These are phyloP conservation scores for Leccinum subgranulosum DNA, from an alignment of 768 basidiomycete species.

Conservation along the genomic window DNA sequence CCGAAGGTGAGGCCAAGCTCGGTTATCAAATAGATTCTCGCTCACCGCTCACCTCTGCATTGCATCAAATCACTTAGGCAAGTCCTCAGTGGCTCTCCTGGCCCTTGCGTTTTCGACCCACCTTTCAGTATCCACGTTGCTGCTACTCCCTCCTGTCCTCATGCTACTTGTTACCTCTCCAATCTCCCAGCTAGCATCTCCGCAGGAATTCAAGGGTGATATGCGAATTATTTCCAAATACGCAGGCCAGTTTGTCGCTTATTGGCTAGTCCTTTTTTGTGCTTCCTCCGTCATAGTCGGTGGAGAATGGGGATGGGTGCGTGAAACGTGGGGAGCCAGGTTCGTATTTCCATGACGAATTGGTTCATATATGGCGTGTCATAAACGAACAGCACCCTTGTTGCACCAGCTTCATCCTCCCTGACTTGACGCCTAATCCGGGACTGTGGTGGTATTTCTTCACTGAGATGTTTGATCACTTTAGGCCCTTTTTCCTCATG, in stretches of 20 bases:
- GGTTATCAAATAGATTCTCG: neutral
- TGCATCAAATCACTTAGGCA: constrained; percentile 41
- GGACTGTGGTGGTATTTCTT: constrained; percentile 99
- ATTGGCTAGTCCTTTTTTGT: constrained; percentile 42
- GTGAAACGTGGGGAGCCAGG: constrained; percentile 85
- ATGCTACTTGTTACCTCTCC: constrained; percentile 62
- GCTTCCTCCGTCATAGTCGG: constrained; percentile 53
- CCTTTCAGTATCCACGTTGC: constrained; percentile 64
- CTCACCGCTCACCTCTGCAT: neutral
- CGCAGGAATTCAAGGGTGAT: constrained; percentile 33
- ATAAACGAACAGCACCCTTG: neutral
- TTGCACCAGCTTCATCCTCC: constrained; percentile 62
- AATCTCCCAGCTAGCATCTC: constrained; percentile 65
- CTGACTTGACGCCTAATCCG: constrained; percentile 90
- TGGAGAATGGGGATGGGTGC: constrained; percentile 66
- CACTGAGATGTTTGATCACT: constrained; percentile 99
- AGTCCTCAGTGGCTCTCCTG: constrained; percentile 54
- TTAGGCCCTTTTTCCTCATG: constrained; percentile 92
- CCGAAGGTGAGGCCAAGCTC: constrained; percentile 47
- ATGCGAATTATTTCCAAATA: constrained; percentile 26
- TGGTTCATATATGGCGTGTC: neutral
- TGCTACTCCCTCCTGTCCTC: constrained; percentile 64
- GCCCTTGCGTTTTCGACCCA: constrained; percentile 70
- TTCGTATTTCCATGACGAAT: constrained; percentile 29
- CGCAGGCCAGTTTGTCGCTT: constrained; percentile 46